Evolutionary conservation across 202 grass and related monocot species (phyloP).

Genomic region (Eragrostis tef): DNA sequence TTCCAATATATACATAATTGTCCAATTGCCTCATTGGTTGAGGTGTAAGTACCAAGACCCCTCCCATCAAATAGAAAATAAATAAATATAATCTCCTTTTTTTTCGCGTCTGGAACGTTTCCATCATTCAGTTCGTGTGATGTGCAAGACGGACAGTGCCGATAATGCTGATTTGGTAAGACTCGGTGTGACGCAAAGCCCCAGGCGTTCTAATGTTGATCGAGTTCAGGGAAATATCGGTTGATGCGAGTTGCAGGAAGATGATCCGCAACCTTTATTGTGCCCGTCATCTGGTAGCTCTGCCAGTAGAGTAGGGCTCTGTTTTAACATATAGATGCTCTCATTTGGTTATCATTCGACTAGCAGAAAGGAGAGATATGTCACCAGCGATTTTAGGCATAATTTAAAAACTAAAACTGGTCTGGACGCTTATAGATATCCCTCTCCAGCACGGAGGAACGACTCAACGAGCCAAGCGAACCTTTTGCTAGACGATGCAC

Average conservation of each 20-base stretch:
- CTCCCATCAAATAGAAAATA: background rate
- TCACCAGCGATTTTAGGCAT: background rate
- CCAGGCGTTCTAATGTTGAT: background rate
- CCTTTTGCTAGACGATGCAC: background rate
- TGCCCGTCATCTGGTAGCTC: background rate
- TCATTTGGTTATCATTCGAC: background rate
- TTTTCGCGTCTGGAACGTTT: background rate
- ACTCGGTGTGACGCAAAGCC: background rate
- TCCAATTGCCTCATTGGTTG: background rate
- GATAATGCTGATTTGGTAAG: background rate
- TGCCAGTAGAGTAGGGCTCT: background rate
- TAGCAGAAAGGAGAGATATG: background rate
- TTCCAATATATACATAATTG: background rate
- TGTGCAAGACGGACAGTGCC: background rate
- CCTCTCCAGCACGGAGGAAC: background rate
- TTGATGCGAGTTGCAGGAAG: background rate
- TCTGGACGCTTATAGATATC: background rate
- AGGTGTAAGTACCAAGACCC: background rate
- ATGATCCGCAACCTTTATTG: background rate
- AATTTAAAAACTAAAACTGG: background rate
- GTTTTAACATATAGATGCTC: background rate
- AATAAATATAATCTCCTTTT: background rate
- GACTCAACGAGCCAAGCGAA: too few species aligned
- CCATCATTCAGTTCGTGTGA: background rate
- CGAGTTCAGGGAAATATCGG: background rate